phyloP scores from a whole-genome alignment of 2,329 filamentous ascomycete genomes.

The Periconia macrospinosa region DNA sequence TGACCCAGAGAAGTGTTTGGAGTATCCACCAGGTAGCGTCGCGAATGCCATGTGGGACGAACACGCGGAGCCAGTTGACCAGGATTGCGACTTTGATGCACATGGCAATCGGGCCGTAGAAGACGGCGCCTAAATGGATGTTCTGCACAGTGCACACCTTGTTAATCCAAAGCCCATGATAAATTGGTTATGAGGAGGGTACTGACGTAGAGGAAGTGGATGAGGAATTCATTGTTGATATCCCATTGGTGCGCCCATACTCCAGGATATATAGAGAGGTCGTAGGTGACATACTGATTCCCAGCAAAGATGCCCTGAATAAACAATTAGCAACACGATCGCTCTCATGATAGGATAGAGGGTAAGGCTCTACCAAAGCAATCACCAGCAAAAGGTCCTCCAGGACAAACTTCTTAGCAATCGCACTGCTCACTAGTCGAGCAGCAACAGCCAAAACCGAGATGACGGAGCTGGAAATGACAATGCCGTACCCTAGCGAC shows the following conservation, averaged over 20 bases:
- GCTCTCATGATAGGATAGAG: background rate
- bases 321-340: background rate
- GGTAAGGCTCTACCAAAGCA: background rate
- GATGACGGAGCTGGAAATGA: background rate
- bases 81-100: too few species aligned
- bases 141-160: too few species aligned
- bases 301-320: background rate
- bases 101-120: too few species aligned
- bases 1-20: too few species aligned
- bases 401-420: conserved; percentile 1
- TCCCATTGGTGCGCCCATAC: background rate
- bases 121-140: too few species aligned
- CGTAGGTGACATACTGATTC: background rate
- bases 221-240: background rate
- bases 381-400: conserved; percentile 3
- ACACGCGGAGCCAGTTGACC: too few species aligned
- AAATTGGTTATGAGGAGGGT: background rate
- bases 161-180: too few species aligned
- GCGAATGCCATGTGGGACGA: too few species aligned
- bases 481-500: background rate
- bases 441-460: background rate
- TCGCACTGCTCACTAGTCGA: conserved; percentile 1
- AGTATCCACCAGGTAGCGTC: too few species aligned
- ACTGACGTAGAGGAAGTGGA: background rate
- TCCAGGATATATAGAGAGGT: background rate